phyloP scores from a whole-genome alignment of 2,329 filamentous ascomycete species.

The Ophiosphaerella herpotricha region DNA sequence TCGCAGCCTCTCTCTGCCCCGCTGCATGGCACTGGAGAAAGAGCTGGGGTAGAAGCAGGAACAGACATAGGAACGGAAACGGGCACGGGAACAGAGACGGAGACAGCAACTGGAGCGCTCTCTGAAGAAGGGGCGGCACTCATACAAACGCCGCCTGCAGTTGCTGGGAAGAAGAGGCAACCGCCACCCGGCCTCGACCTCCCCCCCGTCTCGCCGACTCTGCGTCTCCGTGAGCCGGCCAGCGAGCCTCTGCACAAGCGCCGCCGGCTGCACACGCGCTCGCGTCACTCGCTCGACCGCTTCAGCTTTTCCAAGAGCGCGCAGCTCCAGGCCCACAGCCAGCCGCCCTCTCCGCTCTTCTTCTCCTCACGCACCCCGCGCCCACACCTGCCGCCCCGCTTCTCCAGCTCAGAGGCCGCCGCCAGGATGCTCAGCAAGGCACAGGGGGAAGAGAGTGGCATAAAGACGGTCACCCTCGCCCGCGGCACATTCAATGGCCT shows the following conservation, averaged over 20 bases:
- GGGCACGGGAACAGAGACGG: too few relatives aligned
- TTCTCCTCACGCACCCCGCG: constrained; percentile 53
- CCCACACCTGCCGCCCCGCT: constrained; percentile 57
- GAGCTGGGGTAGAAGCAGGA: constrained; percentile 1
- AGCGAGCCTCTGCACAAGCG: constrained; percentile 45
- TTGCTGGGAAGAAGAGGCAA: constrained; percentile 30
- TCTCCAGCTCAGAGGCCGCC: constrained; percentile 61
- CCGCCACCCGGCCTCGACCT: constrained; percentile 5
- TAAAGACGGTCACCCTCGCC: constrained; percentile 59
- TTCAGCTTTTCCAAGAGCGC: constrained; percentile 34
- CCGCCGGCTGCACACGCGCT: constrained; percentile 30
- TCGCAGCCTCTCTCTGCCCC: constrained; percentile 17
- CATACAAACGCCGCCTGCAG: constrained; percentile 20
- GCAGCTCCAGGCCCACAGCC: constrained; percentile 24
- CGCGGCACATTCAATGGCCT: constrained; percentile 50
- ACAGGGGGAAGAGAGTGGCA: constrained; percentile 53
- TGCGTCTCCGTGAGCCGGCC: constrained; percentile 9
- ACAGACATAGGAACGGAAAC: not conserved
- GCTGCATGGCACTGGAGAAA: constrained; percentile 8
- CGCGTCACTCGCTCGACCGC: constrained; percentile 44
- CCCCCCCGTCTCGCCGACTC: not conserved
- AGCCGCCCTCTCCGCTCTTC: constrained; percentile 58
- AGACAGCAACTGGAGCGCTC: not conserved
- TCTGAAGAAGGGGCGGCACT: not conserved
- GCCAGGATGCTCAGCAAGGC: constrained; percentile 62